Conservation (phyloP, 2,329 filamentous ascomycete genomes). For the Trichothecium roseum region DNA sequence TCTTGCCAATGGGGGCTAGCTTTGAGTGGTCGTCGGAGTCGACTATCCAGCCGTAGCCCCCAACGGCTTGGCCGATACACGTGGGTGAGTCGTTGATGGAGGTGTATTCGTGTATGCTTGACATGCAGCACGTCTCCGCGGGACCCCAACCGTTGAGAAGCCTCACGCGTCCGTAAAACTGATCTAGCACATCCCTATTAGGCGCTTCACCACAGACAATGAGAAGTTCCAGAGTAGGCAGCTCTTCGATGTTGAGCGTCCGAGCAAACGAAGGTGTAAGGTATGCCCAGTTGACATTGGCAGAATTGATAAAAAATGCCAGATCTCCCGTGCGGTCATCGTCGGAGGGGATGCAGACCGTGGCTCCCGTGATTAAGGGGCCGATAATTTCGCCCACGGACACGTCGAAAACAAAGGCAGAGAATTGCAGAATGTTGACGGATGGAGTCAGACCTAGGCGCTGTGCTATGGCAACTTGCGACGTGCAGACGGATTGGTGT, state of each 20-base stretch:
- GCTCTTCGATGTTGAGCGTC: conserved; percentile 6
- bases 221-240: conserved; percentile 5
- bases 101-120: not conserved
- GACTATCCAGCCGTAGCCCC: conserved; percentile 11
- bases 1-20: conserved; percentile 9
- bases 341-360: conserved; percentile 6
- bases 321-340: conserved; percentile 2
- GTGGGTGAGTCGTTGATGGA: not conserved
- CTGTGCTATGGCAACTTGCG: conserved; percentile 3
- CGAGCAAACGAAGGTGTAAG: conserved; percentile 9
- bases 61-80: conserved; percentile 6
- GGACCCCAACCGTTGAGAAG: conserved; percentile 11
- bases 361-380: conserved; percentile 3
- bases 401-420: conserved; percentile 9
- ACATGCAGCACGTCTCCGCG: conserved; percentile 9
- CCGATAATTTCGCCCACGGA: conserved; percentile 5
- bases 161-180: conserved; percentile 3
- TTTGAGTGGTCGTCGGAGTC: conserved; percentile 7
- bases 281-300: conserved; percentile 2
- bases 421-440: conserved; percentile 9
- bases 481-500: conserved; percentile 9
- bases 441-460: conserved; percentile 2
- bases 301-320: conserved; percentile 2
- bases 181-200: conserved; percentile 5
- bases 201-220: conserved; percentile 8